Evolutionary conservation across 2,329 filamentous ascomycete genomes (phyloP), one percentile per base, ranked within the genome.

Genomic region (Phyllosticta citrichinensis): DNA sequence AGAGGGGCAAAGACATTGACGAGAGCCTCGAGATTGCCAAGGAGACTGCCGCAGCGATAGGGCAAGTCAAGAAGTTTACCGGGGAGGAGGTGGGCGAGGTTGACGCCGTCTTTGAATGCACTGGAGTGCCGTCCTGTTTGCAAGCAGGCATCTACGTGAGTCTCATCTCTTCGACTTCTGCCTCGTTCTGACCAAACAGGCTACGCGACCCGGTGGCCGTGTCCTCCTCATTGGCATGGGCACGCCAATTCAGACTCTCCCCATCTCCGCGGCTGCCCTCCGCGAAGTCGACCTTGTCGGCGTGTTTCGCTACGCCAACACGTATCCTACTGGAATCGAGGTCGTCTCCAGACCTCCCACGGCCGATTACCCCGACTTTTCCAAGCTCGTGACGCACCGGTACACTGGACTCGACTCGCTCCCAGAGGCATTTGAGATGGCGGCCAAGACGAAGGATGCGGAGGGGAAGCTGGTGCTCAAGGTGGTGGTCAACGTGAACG

Each of bases 211-310:
- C 0, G 88, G 88, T 25, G 88, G 88, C 19, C 87, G 86, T 66
- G 79, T 91, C 56, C 81, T 91, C 71, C 85, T 91, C 71, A 87
- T 92, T 24, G 88, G 88, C 58, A 91, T 91, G 88, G 88, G 88
- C 47, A 88, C 83, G 5, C 87, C 88, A 0, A 82, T 90, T 58
- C 87, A 91, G 71, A 90, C 87, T 0, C 78, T 91, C 1, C 87
- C 87, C 1, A 77, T 92, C 54, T 88, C 85, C 8, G 85, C 86
- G 5, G 87, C 87, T 2, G 86, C 88, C 50, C 77, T 90, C 27
- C 82, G 87, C 47, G 88, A 92, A 74, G 85, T 91, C 52, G 88
- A 91, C 69, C 86, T 91, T 33, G 75, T 90, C n/a, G 87, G 54
- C n/a, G 27, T 56, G 8, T 56, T 27, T n/a, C 54, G 54, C 25